These are phyloP conservation scores for Trametes pubescens DNA, from an alignment of 1,284 basidiomycete species.

Conservation along the genomic window DNA sequence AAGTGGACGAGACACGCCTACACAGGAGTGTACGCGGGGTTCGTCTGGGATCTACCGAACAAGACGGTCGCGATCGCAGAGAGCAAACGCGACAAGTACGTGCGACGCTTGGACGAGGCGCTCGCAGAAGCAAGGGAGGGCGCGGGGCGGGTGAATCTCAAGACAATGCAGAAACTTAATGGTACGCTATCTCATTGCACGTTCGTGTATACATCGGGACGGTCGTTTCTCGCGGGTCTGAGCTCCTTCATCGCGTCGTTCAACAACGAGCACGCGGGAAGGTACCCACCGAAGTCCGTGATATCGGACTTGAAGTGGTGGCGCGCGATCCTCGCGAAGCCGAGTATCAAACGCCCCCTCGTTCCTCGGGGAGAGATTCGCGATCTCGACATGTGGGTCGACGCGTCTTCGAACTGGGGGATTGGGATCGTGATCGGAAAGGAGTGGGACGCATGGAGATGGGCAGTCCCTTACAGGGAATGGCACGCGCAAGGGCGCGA, in stretches of 20 bases:
- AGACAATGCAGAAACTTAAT: neutral
- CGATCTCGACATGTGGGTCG: conserved; percentile 42
- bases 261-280: neutral
- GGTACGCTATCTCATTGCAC: neutral
- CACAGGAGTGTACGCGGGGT: neutral
- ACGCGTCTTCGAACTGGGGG: conserved; percentile 49
- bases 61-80: neutral
- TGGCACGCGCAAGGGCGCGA: conserved; percentile 41
- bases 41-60: neutral
- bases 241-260: neutral
- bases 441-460: conserved; percentile 43
- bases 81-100: neutral
- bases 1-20: neutral
- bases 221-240: neutral
- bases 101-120: neutral
- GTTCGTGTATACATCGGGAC: neutral
- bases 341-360: too few relatives aligned
- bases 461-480: conserved; percentile 15
- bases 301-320: too few relatives aligned
- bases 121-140: neutral
- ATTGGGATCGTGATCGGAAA: conserved; percentile 45
- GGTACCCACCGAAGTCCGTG: neutral
- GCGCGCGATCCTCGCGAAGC: too few relatives aligned
- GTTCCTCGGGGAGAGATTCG: too few relatives aligned
- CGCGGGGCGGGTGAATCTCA: neutral